Evolutionary conservation across 1,284 basidiomycete species (phyloP).

Genomic region (Cutaneotrichosporon sp.): DNA sequence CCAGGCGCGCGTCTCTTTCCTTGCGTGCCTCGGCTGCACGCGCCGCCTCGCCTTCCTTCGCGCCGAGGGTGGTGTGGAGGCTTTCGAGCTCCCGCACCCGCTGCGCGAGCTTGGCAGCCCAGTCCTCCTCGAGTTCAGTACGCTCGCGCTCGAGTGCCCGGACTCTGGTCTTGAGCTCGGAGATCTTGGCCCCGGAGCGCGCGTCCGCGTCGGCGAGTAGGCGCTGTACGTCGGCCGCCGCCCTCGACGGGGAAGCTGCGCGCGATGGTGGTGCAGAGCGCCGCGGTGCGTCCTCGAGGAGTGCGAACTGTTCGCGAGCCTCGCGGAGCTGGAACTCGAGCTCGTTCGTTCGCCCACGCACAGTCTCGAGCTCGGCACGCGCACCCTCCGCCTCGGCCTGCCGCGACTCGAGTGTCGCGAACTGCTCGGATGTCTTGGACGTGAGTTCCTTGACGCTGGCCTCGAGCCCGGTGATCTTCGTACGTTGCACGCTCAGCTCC

Average conservation of each 20-base stretch:
- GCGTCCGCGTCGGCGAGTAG: conserved; percentile 73
- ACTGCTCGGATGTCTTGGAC: conserved; percentile 71
- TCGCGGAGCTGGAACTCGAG: conserved; percentile 81
- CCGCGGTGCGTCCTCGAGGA: conserved; percentile 63
- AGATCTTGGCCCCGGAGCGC: conserved; percentile 70
- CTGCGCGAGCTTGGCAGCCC: conserved; percentile 64
- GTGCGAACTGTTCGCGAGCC: conserved; percentile 64
- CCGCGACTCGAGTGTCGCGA: conserved; percentile 77
- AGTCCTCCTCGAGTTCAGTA: conserved; percentile 68
- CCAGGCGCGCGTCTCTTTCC: conserved; percentile 62
- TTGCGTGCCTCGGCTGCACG: conserved; percentile 60
- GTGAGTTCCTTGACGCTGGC: conserved; percentile 65
- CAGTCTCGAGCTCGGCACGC: conserved; percentile 67
- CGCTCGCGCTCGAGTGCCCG: conserved; percentile 48
- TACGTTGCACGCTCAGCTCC: conserved; percentile 64
- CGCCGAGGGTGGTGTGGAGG: conserved; percentile 62
- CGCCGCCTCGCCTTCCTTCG: conserved; percentile 57
- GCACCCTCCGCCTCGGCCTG: conserved; percentile 84
- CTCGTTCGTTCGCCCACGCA: conserved; percentile 75
- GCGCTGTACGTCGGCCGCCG: conserved; percentile 68
- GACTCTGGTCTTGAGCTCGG: conserved; percentile 62
- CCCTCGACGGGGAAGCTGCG: conserved; percentile 21
- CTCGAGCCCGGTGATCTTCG: conserved; percentile 69
- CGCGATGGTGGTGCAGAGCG: background rate
- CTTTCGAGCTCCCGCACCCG: conserved; percentile 63